phyloP scores from a whole-genome alignment of 495 filamentous ascomycete species.

The Talaromyces wortmannii region DNA sequence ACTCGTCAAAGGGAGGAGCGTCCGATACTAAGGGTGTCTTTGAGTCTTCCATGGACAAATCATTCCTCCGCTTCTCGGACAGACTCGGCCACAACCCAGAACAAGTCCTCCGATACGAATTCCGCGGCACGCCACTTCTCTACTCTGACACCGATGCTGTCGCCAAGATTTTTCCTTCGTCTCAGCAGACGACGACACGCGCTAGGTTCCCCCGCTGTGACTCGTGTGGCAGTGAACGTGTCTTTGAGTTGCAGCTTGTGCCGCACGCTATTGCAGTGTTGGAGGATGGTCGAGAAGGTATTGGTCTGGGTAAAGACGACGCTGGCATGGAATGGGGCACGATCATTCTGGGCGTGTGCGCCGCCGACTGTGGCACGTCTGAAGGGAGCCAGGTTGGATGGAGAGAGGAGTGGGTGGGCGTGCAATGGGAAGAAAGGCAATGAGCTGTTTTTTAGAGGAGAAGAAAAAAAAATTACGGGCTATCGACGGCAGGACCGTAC shows the following conservation, averaged over 20 bases:
- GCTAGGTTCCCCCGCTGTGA: conserved; percentile 57
- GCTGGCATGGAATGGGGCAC: conserved; percentile 99
- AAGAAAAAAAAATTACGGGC: no score
- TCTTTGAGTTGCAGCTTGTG: conserved; percentile 90
- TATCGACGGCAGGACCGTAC: no score
- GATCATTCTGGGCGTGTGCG: conserved; percentile 84
- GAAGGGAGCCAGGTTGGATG: conserved; percentile 54
- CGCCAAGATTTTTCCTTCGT: conserved; percentile 56
- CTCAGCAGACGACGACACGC: no score
- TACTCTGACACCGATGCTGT: conserved; percentile 72
- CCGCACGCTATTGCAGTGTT: conserved; percentile 86
- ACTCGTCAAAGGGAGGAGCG: conserved; percentile 30
- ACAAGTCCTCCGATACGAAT: conserved; percentile 91
- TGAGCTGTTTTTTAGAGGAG: conserved; percentile 7
- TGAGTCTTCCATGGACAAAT: conserved; percentile 76
- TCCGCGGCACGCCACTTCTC: conserved; percentile 69
- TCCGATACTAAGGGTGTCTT: conserved; percentile 78
- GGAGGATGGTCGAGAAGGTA: conserved; percentile 67
- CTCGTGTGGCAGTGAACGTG: conserved; percentile 65
- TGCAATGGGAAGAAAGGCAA: conserved; percentile 87
- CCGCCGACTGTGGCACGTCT: conserved; percentile 55
- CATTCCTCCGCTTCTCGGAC: conserved; percentile 87
- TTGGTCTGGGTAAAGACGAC: conserved; percentile 43
- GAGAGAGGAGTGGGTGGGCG: conserved; percentile 91
- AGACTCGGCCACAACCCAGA: conserved; percentile 86